phyloP scores from a whole-genome alignment of 495 filamentous ascomycete species.

The Glarea lozoyensis region DNA sequence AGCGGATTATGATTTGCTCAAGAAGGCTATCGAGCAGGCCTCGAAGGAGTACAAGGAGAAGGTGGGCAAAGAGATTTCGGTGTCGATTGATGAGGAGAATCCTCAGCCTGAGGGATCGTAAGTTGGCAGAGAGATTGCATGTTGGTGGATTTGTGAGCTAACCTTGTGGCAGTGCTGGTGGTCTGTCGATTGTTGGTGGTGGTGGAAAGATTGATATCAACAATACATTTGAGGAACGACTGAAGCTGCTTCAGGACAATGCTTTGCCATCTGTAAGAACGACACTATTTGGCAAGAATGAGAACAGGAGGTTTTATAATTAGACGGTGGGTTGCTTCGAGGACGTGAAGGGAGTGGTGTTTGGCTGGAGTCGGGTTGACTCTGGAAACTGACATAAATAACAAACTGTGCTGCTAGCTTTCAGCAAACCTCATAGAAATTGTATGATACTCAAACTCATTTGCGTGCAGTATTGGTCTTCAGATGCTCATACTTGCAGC shows the following conservation, averaged over 20 bases:
- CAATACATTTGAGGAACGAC: slow-evolving; percentile 91
- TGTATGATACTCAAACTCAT: slow-evolving; percentile 23
- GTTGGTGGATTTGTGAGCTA: background rate
- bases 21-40: slow-evolving; percentile 68
- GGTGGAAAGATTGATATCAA: slow-evolving; percentile 96
- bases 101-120: slow-evolving; percentile 76
- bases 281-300: slow-evolving; percentile 83
- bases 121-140: slow-evolving; percentile 29
- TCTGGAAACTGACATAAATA: no score
- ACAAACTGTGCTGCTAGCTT: slow-evolving; percentile 7
- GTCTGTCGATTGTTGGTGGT: slow-evolving; percentile 68
- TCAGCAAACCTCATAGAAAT: slow-evolving; percentile 17
- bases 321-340: slow-evolving; percentile 32
- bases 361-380: slow-evolving; percentile 4
- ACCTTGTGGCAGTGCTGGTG: slow-evolving; percentile 59
- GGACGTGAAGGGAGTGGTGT: slow-evolving; percentile 1
- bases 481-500: no score
- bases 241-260: slow-evolving; percentile 74
- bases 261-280: slow-evolving; percentile 78
- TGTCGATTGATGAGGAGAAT: slow-evolving; percentile 66
- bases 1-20: slow-evolving; percentile 63
- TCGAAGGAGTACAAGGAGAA: slow-evolving; percentile 72
- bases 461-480: background rate
- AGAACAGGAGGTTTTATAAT: slow-evolving; percentile 88
- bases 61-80: slow-evolving; percentile 51